These are phyloP conservation scores for Xylaria intraflava DNA, from an alignment of 495 filamentous ascomycete species.

Conservation along the genomic window DNA sequence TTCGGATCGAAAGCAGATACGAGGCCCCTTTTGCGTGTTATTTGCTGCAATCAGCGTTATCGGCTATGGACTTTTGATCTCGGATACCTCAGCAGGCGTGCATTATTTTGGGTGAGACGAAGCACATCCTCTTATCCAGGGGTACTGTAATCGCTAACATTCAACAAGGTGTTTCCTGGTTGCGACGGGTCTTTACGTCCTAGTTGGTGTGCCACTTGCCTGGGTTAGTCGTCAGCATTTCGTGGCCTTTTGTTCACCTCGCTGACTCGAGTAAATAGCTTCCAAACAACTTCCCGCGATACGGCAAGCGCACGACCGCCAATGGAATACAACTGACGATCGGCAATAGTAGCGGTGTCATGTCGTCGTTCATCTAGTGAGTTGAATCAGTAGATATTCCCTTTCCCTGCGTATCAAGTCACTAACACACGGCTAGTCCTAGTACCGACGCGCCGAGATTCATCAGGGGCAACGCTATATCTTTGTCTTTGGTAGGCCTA, in stretches of 20 bases:
- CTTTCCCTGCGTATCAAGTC: background rate
- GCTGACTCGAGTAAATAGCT: slow-evolving; percentile 20
- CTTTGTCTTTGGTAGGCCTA: slow-evolving; percentile 47
- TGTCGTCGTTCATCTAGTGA: slow-evolving; percentile 58
- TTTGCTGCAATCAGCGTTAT: slow-evolving; percentile 55
- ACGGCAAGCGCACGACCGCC: slow-evolving; percentile 65
- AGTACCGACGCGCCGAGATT: slow-evolving; percentile 40
- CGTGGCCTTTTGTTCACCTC: background rate
- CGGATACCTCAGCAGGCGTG: slow-evolving; percentile 50
- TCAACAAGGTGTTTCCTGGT: slow-evolving; percentile 56
- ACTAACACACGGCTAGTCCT: slow-evolving; percentile 21
- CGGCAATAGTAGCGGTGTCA: slow-evolving; percentile 62
- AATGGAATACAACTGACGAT: slow-evolving; percentile 64
- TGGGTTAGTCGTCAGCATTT: slow-evolving; percentile 41
- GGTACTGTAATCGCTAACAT: slow-evolving; percentile 12
- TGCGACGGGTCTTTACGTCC: slow-evolving; percentile 63
- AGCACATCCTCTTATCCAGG: background rate
- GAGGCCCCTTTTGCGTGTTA: slow-evolving; percentile 53
- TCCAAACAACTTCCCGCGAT: slow-evolving; percentile 52
- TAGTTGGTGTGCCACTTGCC: slow-evolving; percentile 62
- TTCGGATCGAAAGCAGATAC: slow-evolving; percentile 54
- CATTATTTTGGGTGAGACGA: slow-evolving; percentile 52
- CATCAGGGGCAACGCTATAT: slow-evolving; percentile 49
- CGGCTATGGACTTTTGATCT: slow-evolving; percentile 62
- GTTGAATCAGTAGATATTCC: background rate